Evolutionary conservation across 228 moss, liverwort and hornwort species (phyloP), one percentile per base, ranked within the genome.

Genomic region (Sphagnum fallax): DNA sequence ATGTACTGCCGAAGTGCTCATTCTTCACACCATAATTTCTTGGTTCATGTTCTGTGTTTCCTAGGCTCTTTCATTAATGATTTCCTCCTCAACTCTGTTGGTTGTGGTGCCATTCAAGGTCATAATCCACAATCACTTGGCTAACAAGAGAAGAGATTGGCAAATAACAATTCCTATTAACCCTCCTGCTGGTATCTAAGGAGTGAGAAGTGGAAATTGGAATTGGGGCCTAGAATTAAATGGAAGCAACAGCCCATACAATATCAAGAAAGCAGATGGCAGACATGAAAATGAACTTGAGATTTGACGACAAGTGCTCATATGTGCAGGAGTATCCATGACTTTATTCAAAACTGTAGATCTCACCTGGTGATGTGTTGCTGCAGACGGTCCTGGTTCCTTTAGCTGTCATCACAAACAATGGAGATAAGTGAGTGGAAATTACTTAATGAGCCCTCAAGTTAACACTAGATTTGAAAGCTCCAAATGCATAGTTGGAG

Each of bases 211-310:
- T n/a, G 6, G 18, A 15, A 53, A 6, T 32, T 32, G 32, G 32
- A 32, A 32, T 32, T 32, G 32, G 32, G 32, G 32, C 32, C 2
- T 2, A 32, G 2, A 32, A 62, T 51, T 61, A 32, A 16, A 51
- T 65, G 49, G 47, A 8, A 4, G 13, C 2, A 51, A 49, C 10
- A 70, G 47, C 72, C 15, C 50, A 10, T 58, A 50, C 55, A 55
- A 55, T 8, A 55, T 12, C 8, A 47, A 69, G 63, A 67, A 73
- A 32, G 32, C 32, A 32, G 32, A 32, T 32, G 32, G 32, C 32
- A 89, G 91, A 91, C 85, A 91, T 87, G 87, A 76, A 68, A 70
- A 66, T 49, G 76, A 73, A 76, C 71, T 82, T 61, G 92, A 90
- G 60, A 90, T 72, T 52, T 86, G 84, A 50, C 93, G 61, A 55